These are phyloP conservation scores for Colletotrichum tofieldiae DNA, from an alignment of 2,329 filamentous ascomycete genomes.

Conservation along the genomic window DNA sequence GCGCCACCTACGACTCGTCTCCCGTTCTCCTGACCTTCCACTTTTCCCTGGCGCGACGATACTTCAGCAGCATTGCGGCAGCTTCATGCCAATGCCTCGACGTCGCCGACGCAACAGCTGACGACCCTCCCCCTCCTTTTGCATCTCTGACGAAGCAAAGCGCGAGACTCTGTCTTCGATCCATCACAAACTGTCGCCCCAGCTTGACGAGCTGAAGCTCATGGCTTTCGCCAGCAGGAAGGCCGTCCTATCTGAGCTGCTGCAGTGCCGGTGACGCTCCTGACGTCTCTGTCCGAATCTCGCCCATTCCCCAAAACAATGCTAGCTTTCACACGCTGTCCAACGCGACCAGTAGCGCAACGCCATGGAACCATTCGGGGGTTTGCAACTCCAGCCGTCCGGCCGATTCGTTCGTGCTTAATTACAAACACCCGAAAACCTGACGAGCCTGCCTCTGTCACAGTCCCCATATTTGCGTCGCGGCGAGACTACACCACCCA, in stretches of 20 bases:
- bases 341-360: slow-evolving; percentile 36
- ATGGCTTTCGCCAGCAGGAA: slow-evolving; percentile 40
- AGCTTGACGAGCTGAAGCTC: slow-evolving; percentile 26
- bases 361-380: slow-evolving; percentile 15
- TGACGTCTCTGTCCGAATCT: slow-evolving; percentile 10
- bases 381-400: not conserved
- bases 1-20: not conserved
- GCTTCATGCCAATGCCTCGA: slow-evolving; percentile 41
- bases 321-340: slow-evolving; percentile 27
- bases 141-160: slow-evolving; percentile 9
- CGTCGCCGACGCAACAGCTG: slow-evolving; percentile 34
- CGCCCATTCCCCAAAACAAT: slow-evolving; percentile 28
- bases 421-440: not conserved
- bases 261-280: slow-evolving; percentile 39
- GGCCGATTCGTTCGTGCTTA: not conserved
- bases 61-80: slow-evolving; percentile 15
- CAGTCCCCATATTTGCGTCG: not conserved
- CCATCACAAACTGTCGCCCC: slow-evolving; percentile 4
- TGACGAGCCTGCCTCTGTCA: not conserved
- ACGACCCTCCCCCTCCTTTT: slow-evolving; percentile 27
- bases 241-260: slow-evolving; percentile 36
- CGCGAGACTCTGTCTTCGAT: slow-evolving; percentile 6
- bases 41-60: not conserved
- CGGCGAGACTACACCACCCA: slow-evolving; percentile 9
- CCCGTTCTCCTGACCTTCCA: not conserved